A percentile compares a stretch with the other conserved stretches of the same genome.
Conservation (phyloP, 495 filamentous ascomycete species). For the Astrothelium macrocarpum region DNA sequence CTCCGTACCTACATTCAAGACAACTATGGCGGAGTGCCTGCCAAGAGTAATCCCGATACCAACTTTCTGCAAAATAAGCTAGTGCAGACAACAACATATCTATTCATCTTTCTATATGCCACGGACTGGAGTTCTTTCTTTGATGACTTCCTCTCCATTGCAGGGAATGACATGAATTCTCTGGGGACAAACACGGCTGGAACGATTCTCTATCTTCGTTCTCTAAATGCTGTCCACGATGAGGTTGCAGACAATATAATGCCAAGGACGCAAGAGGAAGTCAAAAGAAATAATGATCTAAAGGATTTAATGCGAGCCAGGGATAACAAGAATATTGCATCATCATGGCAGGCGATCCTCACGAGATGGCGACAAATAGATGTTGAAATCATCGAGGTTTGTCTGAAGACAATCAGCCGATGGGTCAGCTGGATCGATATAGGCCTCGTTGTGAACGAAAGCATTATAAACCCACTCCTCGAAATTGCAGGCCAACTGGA, state of each 20-base stretch:
- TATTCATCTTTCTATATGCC: conserved; percentile 78
- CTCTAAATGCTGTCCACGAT: conserved; percentile 82
- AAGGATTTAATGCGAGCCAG: conserved; percentile 80
- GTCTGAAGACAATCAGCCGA: conserved; percentile 74
- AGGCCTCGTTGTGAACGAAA: conserved; percentile 77
- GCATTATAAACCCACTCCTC: conserved; percentile 73
- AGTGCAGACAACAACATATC: conserved; percentile 83
- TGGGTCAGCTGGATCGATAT: conserved; percentile 99
- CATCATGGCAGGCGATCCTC: conserved; percentile 86
- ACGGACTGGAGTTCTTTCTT: conserved; percentile 79
- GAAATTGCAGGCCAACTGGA: conserved; percentile 56
- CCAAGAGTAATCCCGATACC: conserved; percentile 50
- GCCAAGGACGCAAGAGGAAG: conserved; percentile 61
- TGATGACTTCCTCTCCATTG: conserved; percentile 68
- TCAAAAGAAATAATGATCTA: conserved; percentile 67
- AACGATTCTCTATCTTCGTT: conserved; percentile 78
- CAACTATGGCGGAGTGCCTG: conserved; percentile 51
- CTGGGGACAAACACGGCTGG: conserved; percentile 51
- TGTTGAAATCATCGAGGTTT: conserved; percentile 69
- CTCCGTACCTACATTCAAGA: conserved; percentile 67
- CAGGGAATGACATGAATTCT: conserved; percentile 39
- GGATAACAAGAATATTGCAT: conserved; percentile 76
- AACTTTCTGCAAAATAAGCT: conserved; percentile 89
- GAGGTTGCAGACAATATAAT: conserved; percentile 91
- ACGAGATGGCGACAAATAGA: conserved; percentile 66